A percentile compares a stretch with the other conserved stretches of the same genome.
Conservation (phyloP, 2,329 filamentous ascomycete species). For the Diaporthe ilicicola region DNA sequence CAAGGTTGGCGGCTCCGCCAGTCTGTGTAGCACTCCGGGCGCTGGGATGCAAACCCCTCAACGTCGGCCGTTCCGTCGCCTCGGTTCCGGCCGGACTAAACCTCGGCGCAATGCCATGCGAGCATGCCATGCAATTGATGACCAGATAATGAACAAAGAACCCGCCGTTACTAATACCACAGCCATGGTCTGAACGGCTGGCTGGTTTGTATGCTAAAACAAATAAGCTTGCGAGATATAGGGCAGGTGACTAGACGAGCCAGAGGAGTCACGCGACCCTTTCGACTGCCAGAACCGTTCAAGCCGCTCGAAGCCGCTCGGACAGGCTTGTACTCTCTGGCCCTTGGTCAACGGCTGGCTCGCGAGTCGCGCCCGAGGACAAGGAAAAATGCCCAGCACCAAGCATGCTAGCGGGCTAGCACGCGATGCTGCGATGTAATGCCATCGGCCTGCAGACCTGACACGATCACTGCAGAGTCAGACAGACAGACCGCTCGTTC, state of each 20-base stretch:
- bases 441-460: neutral
- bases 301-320: constrained; percentile 11
- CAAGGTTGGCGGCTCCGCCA: constrained; percentile 19
- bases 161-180: neutral
- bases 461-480: constrained; percentile 2
- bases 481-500: constrained; percentile 5
- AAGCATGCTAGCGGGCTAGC: neutral
- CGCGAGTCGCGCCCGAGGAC: constrained; percentile 6
- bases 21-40: neutral
- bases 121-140: neutral
- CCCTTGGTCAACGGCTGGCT: neutral
- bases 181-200: neutral
- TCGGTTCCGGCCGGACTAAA: neutral
- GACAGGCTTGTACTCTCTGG: neutral
- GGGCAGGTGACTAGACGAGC: neutral
- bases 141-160: neutral
- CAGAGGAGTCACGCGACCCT: constrained; percentile 7
- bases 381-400: neutral
- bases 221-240: neutral
- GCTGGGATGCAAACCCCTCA: neutral
- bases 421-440: neutral
- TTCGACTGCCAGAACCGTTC: constrained; percentile 1
- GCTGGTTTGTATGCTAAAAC: neutral
- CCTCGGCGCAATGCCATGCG: neutral
- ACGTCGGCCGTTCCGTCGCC: neutral